Base-by-base conservation (phyloP, 345 rosid genomes). In the Atalantia buxifolia region DNA sequence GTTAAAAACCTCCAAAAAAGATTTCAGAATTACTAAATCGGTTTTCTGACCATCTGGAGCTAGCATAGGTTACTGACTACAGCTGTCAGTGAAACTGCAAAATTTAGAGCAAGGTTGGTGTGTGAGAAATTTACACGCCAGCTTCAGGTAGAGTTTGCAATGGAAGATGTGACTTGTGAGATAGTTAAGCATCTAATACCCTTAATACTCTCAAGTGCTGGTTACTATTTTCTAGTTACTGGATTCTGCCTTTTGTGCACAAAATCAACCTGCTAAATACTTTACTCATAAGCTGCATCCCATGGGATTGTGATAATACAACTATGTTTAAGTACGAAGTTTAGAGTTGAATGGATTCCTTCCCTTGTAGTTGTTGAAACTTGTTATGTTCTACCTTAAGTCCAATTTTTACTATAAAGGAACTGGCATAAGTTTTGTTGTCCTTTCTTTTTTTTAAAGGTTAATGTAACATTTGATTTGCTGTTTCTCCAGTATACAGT, bases 401-500 rank as follows among this genome's bases (percentile, higher is more conserved):
- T 59, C 45, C n/a, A 80, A 57, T 53, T 50, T 70, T 50, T 50
- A 50, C 30, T 30, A 50, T 5, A 33, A 30, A 56, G 36, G 2
- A 10, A 56, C 21, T 12, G 14, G 16, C 4, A 6, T 18, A 31
- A 24, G 74, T 73, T 1, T 25, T 21, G 25, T 3, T 1, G 25
- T 21, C 55, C 56, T 63, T 30, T 25, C 35, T 12, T 53, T 70
- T 42, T 7, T 67, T 38, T 40, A 4, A 72, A 65, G 64, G 61
- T 38, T 24, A 50, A 70, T 19, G 16, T 75, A 82, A 73, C 8
- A 2, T 50, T 74, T 59, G 40, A 36, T 33, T 50, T 72, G 7
- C 19, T 84, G 55, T 74, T 82, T 78, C 60, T 89, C 66, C 84
- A 93, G 99, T 95, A 93, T 84, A 92, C 99, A 0, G 88, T 91